These are phyloP conservation scores for Allium cepa DNA, from an alignment of 106 monocot genomes.

Conservation along the genomic window DNA sequence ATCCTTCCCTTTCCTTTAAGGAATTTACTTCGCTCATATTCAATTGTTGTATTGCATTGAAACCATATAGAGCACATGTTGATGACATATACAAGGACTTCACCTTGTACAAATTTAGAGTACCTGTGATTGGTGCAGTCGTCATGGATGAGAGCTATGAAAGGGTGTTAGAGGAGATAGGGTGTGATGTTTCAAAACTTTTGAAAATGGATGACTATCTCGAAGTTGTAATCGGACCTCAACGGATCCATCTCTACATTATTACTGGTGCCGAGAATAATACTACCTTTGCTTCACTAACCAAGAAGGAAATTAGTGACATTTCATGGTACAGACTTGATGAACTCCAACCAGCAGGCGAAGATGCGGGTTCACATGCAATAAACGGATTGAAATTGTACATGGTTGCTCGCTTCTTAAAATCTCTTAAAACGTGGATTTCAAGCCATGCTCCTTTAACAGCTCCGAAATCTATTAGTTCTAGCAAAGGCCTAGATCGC, in stretches of 20 bases:
- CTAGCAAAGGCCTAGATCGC: constrained; percentile 63
- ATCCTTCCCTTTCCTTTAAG: no score
- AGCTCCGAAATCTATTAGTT: constrained; percentile 42
- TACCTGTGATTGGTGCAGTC: no score
- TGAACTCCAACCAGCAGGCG: constrained; percentile 70
- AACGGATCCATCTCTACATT: constrained; percentile 83
- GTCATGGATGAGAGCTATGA: no score
- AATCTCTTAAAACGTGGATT: constrained; percentile 70
- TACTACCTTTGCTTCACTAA: constrained; percentile 77
- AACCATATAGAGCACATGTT: no score
- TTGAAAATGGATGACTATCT: constrained; percentile 75
- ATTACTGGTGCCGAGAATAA: constrained; percentile 71
- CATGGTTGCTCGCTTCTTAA: constrained; percentile 92
- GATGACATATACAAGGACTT: no score
- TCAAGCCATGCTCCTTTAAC: constrained; percentile 33
- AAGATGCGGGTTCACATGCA: constrained; percentile 62
- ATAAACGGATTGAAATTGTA: constrained; percentile 89
- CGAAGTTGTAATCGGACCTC: constrained; percentile 80
- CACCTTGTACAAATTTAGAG: no score
- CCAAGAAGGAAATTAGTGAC: constrained; percentile 99
- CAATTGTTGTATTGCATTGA: no score
- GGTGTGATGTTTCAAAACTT: constrained; percentile 75
- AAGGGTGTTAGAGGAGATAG: constrained; percentile 98
- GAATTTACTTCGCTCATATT: no score
- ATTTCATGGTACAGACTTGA: constrained; percentile 91